Percentiles rank a stretch among this genome's conserved stretches.
Evolutionary conservation across 176 grass and related monocot species (phyloP).

Genomic region (Triticum monococcum): DNA sequence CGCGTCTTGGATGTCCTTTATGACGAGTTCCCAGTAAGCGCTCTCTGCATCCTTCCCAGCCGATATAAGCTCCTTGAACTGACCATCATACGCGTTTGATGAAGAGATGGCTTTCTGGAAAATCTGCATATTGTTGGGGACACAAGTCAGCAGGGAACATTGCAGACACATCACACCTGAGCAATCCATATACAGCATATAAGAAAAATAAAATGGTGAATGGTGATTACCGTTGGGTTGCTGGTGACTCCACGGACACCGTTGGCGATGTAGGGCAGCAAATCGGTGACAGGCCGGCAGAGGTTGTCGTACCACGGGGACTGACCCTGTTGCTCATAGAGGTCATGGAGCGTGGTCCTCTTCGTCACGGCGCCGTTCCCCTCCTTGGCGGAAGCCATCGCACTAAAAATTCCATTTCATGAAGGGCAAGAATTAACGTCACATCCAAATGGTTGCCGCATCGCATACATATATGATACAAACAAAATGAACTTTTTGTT

Average conservation of each 20-base stretch:
- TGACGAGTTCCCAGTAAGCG: slow-evolving; percentile 95
- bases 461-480: background rate
- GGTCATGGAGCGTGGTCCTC: slow-evolving; percentile 74
- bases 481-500: background rate
- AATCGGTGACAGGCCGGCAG: slow-evolving; percentile 87
- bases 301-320: slow-evolving; percentile 99
- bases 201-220: background rate
- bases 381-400: slow-evolving; percentile 55
- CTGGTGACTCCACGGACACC: slow-evolving; percentile 96
- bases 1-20: slow-evolving; percentile 97
- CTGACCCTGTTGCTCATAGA: slow-evolving; percentile 88
- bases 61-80: slow-evolving; percentile 86
- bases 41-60: slow-evolving; percentile 76
- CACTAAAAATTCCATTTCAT: slow-evolving; percentile 25
- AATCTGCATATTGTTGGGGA: slow-evolving; percentile 53
- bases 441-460: background rate
- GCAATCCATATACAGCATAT: background rate
- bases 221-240: slow-evolving; percentile 79
- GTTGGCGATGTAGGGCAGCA: slow-evolving; percentile 72
- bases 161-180: background rate
- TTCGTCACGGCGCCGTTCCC: slow-evolving; percentile 69
- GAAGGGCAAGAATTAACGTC: background rate
- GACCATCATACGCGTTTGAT: slow-evolving; percentile 89
- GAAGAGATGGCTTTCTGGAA: slow-evolving; percentile 98
- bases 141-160: slow-evolving; percentile 11